Conservation (phyloP, 495 filamentous ascomycete species). For the Platismatia glauca region DNA sequence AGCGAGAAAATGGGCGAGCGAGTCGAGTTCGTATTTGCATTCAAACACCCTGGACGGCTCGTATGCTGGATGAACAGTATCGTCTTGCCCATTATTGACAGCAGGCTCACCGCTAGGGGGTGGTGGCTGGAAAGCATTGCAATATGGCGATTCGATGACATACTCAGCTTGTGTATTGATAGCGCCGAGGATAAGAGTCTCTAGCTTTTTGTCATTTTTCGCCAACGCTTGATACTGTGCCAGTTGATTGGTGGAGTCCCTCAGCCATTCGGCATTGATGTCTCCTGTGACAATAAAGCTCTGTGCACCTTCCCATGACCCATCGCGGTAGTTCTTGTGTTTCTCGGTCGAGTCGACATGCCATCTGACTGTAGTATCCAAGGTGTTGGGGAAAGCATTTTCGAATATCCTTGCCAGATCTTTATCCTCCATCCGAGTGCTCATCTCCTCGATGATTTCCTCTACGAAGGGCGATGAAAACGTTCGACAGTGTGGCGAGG, state of each 20-base stretch:
- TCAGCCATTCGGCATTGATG: slow-evolving; percentile 95
- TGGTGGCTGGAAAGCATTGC: slow-evolving; percentile 96
- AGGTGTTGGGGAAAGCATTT: slow-evolving; percentile 93
- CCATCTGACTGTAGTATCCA: slow-evolving; percentile 86
- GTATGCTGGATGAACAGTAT: slow-evolving; percentile 77
- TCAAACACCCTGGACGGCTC: slow-evolving; percentile 83
- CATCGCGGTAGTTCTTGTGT: slow-evolving; percentile 29
- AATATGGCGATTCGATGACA: slow-evolving; percentile 91
- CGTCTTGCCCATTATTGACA: slow-evolving; percentile 65
- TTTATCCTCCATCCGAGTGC: slow-evolving; percentile 66
- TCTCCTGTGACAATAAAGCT: slow-evolving; percentile 98
- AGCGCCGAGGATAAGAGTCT: slow-evolving; percentile 77
- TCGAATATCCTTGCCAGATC: slow-evolving; percentile 91
- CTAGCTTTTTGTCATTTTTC: slow-evolving; percentile 63
- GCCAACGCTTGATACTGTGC: slow-evolving; percentile 80
- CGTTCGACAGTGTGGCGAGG: slow-evolving; percentile 69
- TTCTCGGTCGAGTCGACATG: slow-evolving; percentile 47
- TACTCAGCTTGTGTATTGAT: slow-evolving; percentile 96
- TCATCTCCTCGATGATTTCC: slow-evolving; percentile 75
- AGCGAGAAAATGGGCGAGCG: slow-evolving; percentile 81
- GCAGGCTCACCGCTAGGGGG: slow-evolving; percentile 63
- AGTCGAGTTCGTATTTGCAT: slow-evolving; percentile 98
- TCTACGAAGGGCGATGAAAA: slow-evolving; percentile 82
- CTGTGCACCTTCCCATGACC: slow-evolving; percentile 72
- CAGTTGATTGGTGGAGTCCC: slow-evolving; percentile 94